These are phyloP conservation scores for Smallanthus sonchifolius DNA, from an alignment of 129 eudicot genomes.

Conservation along the genomic window DNA sequence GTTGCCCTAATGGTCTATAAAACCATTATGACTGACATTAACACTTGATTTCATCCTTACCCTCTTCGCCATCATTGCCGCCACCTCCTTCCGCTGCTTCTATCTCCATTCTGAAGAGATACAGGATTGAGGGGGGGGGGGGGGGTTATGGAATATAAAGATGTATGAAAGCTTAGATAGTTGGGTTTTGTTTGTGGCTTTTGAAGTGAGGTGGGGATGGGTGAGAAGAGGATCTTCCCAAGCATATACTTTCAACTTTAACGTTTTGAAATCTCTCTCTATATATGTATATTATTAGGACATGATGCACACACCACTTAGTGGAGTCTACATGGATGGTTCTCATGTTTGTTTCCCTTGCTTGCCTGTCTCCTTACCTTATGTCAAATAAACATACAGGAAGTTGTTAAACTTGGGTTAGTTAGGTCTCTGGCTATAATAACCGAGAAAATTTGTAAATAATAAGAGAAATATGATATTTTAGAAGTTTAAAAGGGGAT, in stretches of 20 bases:
- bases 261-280: constrained; percentile 18
- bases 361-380: constrained; percentile 29
- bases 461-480: too few relatives aligned
- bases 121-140: not conserved
- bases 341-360: constrained; percentile 5
- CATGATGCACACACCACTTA: constrained; percentile 33
- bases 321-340: constrained; percentile 29
- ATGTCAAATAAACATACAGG: not conserved
- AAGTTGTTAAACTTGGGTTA: not conserved
- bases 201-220: constrained; percentile 32
- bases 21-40: constrained; percentile 31
- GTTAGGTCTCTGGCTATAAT: not conserved
- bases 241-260: constrained; percentile 41
- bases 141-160: constrained; percentile 5
- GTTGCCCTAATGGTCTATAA: constrained; percentile 45
- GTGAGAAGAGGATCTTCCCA: constrained; percentile 40
- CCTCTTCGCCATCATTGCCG: constrained; percentile 12
- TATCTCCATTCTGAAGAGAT: constrained; percentile 16
- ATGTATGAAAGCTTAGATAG: constrained; percentile 22
- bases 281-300: constrained; percentile 6
- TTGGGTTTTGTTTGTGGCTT: constrained; percentile 22
- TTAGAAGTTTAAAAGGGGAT: not conserved
- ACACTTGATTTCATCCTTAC: constrained; percentile 1
- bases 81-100: constrained; percentile 22
- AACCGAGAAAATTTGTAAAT: not conserved